A percentile compares a stretch with the other conserved stretches of the same genome.
phyloP scores from a whole-genome alignment of 2,329 filamentous ascomycete species.

The Penicillium frequentans region DNA sequence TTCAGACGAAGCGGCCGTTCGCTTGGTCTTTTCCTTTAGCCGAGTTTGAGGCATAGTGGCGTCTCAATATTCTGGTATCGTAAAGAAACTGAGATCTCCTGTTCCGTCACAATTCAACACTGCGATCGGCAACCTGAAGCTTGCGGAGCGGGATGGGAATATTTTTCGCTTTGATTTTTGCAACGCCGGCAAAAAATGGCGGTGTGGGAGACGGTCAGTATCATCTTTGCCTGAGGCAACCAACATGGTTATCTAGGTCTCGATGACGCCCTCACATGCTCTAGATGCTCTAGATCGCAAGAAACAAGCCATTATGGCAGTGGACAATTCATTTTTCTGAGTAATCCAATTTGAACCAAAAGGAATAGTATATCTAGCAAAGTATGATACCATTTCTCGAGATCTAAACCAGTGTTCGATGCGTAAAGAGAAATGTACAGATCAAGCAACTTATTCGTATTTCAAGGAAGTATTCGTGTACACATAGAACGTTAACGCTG shows the following conservation, averaged over 20 bases:
- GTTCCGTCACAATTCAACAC: not conserved
- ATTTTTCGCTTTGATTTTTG: constrained; percentile 35
- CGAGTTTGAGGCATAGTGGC: constrained; percentile 28
- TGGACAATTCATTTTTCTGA: not conserved
- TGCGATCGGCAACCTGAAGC: constrained; percentile 12
- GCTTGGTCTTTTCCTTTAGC: constrained; percentile 33
- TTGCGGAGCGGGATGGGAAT: constrained; percentile 25
- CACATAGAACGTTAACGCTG: not conserved
- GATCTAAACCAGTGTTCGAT: not conserved
- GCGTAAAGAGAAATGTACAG: not conserved
- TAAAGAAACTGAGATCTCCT: not conserved
- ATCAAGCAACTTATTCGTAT: not conserved
- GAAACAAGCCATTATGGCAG: not conserved
- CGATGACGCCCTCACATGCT: not conserved
- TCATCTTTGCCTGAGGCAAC: not conserved
- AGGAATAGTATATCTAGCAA: too few relatives aligned
- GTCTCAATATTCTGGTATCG: not conserved
- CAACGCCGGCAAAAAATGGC: constrained; percentile 28
- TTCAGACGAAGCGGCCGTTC: constrained; percentile 25
- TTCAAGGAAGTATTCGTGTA: constrained; percentile 2
- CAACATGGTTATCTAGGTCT: not conserved
- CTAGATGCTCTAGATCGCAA: not conserved
- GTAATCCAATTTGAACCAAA: too few relatives aligned
- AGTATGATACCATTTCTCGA: too few relatives aligned
- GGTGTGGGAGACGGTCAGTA: constrained; percentile 28